These are phyloP conservation scores for Ophiosphaerella korrae DNA, from an alignment of 2,329 filamentous ascomycete species.

Conservation along the genomic window DNA sequence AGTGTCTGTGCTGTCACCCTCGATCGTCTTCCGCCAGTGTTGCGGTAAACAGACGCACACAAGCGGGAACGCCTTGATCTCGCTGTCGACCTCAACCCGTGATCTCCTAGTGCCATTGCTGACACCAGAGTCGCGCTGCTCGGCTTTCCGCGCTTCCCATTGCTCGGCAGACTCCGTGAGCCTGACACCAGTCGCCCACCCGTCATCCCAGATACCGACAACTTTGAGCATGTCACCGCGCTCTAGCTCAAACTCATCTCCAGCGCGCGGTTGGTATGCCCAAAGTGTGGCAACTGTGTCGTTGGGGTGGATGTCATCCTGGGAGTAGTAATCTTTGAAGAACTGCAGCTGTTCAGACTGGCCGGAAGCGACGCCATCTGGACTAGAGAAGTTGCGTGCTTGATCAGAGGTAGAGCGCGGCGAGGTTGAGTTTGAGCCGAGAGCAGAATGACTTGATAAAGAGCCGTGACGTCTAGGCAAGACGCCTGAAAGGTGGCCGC, in stretches of 20 bases:
- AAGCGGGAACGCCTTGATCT: conserved; percentile 97
- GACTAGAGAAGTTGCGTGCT: conserved; percentile 77
- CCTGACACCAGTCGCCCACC: conserved; percentile 93
- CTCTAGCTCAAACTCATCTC: conserved; percentile 91
- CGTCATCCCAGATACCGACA: conserved; percentile 98
- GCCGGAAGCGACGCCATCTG: conserved; percentile 80
- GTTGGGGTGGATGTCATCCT: conserved; percentile 91
- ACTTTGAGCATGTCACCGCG: conserved; percentile 98
- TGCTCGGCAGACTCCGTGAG: conserved; percentile 84
- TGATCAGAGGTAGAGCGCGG: conserved; percentile 59
- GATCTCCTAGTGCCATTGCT: conserved; percentile 70
- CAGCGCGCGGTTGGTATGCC: conserved; percentile 94
- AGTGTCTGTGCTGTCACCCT: conserved; percentile 67
- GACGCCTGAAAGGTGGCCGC: conserved; percentile 44
- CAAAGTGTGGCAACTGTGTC: conserved; percentile 91
- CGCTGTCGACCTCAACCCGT: conserved; percentile 59
- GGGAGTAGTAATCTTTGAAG: conserved; percentile 99
- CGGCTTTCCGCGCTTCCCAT: conserved; percentile 76
- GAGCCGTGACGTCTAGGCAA: conserved; percentile 78
- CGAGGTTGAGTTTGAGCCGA: conserved; percentile 72
- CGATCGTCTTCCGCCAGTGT: conserved; percentile 96
- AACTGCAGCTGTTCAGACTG: conserved; percentile 94
- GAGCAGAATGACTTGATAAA: conserved; percentile 79
- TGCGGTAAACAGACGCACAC: conserved; percentile 95
- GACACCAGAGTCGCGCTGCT: conserved; percentile 90